Percentiles rank a stretch among this genome's conserved stretches.
phyloP scores from a whole-genome alignment of 2,329 filamentous ascomycete genomes.

The Salinomyces thailandicus region DNA sequence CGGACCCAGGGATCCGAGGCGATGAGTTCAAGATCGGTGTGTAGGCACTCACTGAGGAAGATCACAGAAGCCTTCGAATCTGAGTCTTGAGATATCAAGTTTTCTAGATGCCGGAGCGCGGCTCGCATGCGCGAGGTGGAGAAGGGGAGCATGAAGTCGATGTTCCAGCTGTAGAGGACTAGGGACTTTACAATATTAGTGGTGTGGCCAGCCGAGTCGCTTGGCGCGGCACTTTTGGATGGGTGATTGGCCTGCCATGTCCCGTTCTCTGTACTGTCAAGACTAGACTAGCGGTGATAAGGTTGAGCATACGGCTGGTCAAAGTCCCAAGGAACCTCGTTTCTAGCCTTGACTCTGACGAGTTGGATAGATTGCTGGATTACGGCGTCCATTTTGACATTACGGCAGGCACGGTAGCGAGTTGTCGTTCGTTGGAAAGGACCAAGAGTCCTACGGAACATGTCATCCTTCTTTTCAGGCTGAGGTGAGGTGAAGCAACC shows the following conservation, averaged over 20 bases:
- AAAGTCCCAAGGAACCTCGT: conserved; percentile 13
- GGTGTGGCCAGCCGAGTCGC: neutral
- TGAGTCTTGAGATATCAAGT: conserved; percentile 17
- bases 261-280: neutral
- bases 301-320: conserved; percentile 16
- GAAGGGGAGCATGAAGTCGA: conserved; percentile 35
- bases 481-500: too few relatives aligned
- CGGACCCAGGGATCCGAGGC: conserved; percentile 38
- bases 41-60: conserved; percentile 45
- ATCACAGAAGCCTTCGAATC: conserved; percentile 30
- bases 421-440: too few relatives aligned
- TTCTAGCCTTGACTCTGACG: conserved; percentile 1
- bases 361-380: conserved; percentile 1
- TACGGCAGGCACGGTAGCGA: neutral
- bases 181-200: conserved; percentile 8
- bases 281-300: conserved; percentile 7
- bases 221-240: neutral
- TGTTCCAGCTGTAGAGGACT: conserved; percentile 39
- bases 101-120: conserved; percentile 31
- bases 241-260: conserved; percentile 10
- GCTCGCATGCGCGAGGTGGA: conserved; percentile 31
- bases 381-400: neutral
- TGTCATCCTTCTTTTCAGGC: too few relatives aligned
- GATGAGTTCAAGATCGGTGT: conserved; percentile 37
- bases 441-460: too few relatives aligned